Percentiles rank a stretch among this genome's conserved stretches.
phyloP scores from a whole-genome alignment of 2,329 filamentous ascomycete species.

The Alternaria atra region DNA sequence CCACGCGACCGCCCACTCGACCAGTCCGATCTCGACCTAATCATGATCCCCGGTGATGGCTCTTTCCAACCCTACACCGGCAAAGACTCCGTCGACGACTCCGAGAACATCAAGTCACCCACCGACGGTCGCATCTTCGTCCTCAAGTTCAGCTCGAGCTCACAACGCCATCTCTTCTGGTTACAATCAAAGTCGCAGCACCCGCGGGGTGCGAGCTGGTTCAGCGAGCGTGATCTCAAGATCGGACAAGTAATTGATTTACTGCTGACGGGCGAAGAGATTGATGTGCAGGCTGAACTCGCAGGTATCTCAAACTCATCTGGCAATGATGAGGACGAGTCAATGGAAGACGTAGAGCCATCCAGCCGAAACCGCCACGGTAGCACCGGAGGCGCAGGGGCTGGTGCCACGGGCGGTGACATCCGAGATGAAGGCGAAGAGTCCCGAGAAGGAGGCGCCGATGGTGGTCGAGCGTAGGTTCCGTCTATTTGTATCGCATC shows the following conservation, averaged over 20 bases:
- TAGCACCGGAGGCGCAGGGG: conserved; percentile 78
- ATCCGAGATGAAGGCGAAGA: conserved; percentile 88
- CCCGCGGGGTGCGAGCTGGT: conserved; percentile 72
- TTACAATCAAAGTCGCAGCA: conserved; percentile 89
- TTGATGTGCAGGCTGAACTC: conserved; percentile 79
- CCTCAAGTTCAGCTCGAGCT: conserved; percentile 92
- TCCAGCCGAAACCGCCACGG: conserved; percentile 44
- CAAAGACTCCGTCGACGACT: conserved; percentile 61
- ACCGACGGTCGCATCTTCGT: conserved; percentile 90
- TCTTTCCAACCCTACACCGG: conserved; percentile 79
- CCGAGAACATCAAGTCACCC: conserved; percentile 68
- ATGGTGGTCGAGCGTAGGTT: conserved; percentile 99
- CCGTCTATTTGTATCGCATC: conserved; percentile 42
- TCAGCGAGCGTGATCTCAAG: conserved; percentile 85
- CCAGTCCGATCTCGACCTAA: conserved; percentile 82
- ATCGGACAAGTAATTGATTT: conserved; percentile 87
- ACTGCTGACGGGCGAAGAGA: conserved; percentile 86
- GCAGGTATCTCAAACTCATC: conserved; percentile 63
- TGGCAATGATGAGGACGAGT: conserved; percentile 70
- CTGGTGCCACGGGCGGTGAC: conserved; percentile 89
- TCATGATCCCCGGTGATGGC: conserved; percentile 92
- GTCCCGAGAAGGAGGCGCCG: conserved; percentile 89
- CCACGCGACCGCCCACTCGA: conserved; percentile 75
- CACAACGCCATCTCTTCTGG: conserved; percentile 94
- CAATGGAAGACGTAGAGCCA: conserved; percentile 65